phyloP scores from a whole-genome alignment of 2,329 filamentous ascomycete genomes.

The Epichloe baconii region DNA sequence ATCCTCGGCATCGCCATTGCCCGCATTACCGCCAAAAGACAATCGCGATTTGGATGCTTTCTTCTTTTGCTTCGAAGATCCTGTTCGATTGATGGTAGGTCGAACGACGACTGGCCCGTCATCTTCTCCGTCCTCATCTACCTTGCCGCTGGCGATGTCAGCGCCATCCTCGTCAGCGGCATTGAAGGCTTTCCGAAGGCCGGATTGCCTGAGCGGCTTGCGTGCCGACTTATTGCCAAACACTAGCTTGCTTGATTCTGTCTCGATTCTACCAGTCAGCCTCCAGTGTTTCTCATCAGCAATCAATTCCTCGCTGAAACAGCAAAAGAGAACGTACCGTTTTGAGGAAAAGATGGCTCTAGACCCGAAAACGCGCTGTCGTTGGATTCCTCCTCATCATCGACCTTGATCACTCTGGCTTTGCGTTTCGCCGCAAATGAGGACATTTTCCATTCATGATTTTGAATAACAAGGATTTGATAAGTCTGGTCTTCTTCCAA shows the following conservation, averaged over 20 bases:
- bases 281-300: constrained; percentile 21
- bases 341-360: constrained; percentile 14
- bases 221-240: constrained; percentile 31
- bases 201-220: constrained; percentile 45
- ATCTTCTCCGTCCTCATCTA: constrained; percentile 28
- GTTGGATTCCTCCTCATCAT: constrained; percentile 47
- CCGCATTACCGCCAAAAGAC: constrained; percentile 56
- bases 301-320: constrained; percentile 11
- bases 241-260: constrained; percentile 23
- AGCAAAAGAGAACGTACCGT: constrained; percentile 23
- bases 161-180: constrained; percentile 25
- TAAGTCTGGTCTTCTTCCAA: not conserved
- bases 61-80: constrained; percentile 51
- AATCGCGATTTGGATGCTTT: constrained; percentile 44
- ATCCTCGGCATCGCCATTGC: constrained; percentile 32
- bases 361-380: constrained; percentile 9
- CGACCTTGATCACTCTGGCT: constrained; percentile 61
- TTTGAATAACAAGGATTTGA: not conserved
- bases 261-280: constrained; percentile 15
- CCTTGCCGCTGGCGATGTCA: constrained; percentile 10
- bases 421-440: constrained; percentile 50
- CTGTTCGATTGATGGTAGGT: constrained; percentile 32
- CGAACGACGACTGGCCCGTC: constrained; percentile 36
- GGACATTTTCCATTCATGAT: constrained; percentile 28
- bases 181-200: constrained; percentile 42